These are phyloP conservation scores for Cutaneotrichosporon sp. DNA, from an alignment of 1,284 basidiomycete species.

Conservation along the genomic window DNA sequence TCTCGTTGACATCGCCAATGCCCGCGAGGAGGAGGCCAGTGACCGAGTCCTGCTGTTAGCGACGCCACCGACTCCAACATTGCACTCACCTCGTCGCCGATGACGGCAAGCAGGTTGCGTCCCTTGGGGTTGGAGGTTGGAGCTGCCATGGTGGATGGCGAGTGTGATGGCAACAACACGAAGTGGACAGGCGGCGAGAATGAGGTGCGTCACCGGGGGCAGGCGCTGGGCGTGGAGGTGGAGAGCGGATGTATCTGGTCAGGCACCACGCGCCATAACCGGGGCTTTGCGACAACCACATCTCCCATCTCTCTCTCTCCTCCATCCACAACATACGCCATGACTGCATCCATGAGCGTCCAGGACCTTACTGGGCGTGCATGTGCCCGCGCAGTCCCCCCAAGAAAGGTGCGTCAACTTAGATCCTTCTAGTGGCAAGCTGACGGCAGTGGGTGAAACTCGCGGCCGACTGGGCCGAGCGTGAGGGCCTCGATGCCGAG, in stretches of 20 bases:
- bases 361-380: conserved; percentile 22
- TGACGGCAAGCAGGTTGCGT: conserved; percentile 74
- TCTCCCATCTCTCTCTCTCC: background rate
- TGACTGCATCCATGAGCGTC: conserved; percentile 9
- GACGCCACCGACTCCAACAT: too few relatives aligned
- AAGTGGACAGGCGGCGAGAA: too few relatives aligned
- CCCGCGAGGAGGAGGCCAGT: conserved; percentile 90
- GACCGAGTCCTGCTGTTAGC: conserved; percentile 74
- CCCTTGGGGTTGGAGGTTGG: conserved; percentile 62
- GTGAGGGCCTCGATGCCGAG: conserved; percentile 6
- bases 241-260: background rate
- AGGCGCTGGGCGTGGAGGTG: background rate
- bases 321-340: background rate
- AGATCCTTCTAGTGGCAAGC: too few relatives aligned
- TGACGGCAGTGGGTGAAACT: conserved; percentile 20
- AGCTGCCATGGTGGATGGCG: conserved; percentile 29
- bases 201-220: background rate
- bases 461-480: conserved; percentile 8
- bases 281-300: too few relatives aligned
- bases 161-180: background rate
- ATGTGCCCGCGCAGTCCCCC: conserved; percentile 17
- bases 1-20: conserved; percentile 81
- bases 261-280: conserved; percentile 1
- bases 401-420: conserved; percentile 19
- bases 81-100: conserved; percentile 83